Conservation (phyloP, 345 rosid species). For the Citrus medica region DNA sequence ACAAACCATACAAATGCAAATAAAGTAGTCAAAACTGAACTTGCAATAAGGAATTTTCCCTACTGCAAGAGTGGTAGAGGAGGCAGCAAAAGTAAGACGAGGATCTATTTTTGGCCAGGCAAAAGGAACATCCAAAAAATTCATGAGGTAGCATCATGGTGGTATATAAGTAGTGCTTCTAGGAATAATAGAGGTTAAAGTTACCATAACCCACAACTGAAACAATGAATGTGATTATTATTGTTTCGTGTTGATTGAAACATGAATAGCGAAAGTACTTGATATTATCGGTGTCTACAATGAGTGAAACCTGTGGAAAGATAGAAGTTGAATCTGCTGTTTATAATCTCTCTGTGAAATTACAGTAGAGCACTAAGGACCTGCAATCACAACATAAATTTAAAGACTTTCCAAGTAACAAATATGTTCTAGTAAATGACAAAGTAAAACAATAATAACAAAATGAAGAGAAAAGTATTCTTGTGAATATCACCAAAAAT, state of each 20-base stretch:
- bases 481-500: not conserved
- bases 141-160: not conserved
- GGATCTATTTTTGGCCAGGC: not conserved
- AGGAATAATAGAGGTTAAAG: not conserved
- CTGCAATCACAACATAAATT: not conserved
- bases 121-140: not conserved
- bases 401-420: not conserved
- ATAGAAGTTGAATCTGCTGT: not conserved
- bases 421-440: not conserved
- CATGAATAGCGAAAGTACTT: not conserved
- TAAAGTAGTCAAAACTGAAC: not conserved
- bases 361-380: not conserved
- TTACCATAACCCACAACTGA: not conserved
- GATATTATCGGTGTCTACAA: not conserved
- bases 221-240: not conserved
- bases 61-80: conserved; percentile 2
- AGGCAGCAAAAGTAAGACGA: not conserved
- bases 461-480: not conserved
- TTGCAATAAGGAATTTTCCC: not conserved
- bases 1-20: not conserved
- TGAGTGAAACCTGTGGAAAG: not conserved
- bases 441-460: not conserved
- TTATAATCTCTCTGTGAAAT: not conserved
- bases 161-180: not conserved
- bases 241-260: not conserved